phyloP scores from a whole-genome alignment of 1,284 basidiomycete genomes.

The Ustilago esculenta region DNA sequence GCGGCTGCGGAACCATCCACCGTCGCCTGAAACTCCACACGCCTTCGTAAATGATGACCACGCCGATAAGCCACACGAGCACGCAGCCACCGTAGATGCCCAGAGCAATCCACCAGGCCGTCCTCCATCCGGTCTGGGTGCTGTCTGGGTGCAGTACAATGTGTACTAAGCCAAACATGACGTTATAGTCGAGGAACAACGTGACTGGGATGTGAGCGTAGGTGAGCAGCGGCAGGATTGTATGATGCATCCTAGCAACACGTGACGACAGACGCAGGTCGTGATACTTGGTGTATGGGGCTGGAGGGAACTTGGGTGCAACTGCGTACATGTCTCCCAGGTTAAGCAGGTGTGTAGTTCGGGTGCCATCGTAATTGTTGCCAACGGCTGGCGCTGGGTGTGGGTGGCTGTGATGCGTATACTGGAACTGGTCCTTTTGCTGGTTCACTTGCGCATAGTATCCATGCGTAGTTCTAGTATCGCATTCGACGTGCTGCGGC shows the following conservation, averaged over 20 bases:
- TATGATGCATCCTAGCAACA: constrained; percentile 40
- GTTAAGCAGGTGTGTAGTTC: constrained; percentile 13
- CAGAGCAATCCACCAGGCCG: constrained; percentile 52
- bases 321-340: constrained; percentile 20
- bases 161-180: constrained; percentile 61
- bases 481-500: constrained; percentile 1
- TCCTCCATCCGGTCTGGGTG: constrained; percentile 5
- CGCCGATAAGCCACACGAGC: constrained; percentile 43
- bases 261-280: constrained; percentile 19
- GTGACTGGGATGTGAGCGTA: constrained; percentile 60
- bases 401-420: background rate
- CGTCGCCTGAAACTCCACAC: constrained; percentile 30
- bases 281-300: constrained; percentile 18
- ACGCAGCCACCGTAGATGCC: constrained; percentile 39
- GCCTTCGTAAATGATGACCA: constrained; percentile 45
- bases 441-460: constrained; percentile 5
- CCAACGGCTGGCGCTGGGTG: background rate
- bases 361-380: constrained; percentile 2
- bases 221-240: constrained; percentile 33
- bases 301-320: constrained; percentile 28
- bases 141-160: constrained; percentile 51
- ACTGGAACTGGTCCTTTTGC: background rate
- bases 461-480: constrained; percentile 1
- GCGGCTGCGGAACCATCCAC: constrained; percentile 34
- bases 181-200: constrained; percentile 65